Evolutionary conservation across 192 early-diverging fungal species (phyloP).

Genomic region (Spinellus fusiger): DNA sequence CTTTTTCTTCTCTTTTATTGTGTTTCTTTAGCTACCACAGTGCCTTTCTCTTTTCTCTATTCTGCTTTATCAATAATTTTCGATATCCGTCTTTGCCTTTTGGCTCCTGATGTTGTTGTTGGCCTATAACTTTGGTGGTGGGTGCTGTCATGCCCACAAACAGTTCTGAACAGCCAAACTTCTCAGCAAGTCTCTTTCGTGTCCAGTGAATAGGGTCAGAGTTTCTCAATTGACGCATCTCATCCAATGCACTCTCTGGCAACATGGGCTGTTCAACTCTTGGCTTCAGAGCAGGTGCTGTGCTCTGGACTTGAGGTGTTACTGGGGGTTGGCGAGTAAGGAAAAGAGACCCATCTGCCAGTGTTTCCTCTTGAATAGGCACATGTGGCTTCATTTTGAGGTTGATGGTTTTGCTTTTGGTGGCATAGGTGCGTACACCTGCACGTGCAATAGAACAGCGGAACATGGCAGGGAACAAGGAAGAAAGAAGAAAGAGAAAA

Average conservation of each 20-base stretch:
- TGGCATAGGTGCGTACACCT: slow-evolving; percentile 24
- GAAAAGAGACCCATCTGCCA: slow-evolving; percentile 16
- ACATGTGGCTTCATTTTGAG: slow-evolving; percentile 21
- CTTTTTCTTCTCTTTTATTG: too few relatives aligned
- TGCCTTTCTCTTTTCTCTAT: slow-evolving; percentile 26
- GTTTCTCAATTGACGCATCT: slow-evolving; percentile 27
- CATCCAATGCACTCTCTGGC: slow-evolving; percentile 22
- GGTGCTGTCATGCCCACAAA: slow-evolving; percentile 33
- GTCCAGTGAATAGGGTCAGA: slow-evolving; percentile 33
- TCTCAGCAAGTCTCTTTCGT: slow-evolving; percentile 27
- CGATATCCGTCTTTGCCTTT: slow-evolving; percentile 27
- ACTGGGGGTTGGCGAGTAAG: slow-evolving; percentile 24
- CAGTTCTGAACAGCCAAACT: slow-evolving; percentile 33
- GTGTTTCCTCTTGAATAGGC: slow-evolving; percentile 8
- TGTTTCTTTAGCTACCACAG: slow-evolving; percentile 29
- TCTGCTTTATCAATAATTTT: slow-evolving; percentile 21
- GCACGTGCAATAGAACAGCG: neutral
- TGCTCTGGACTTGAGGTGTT: slow-evolving; percentile 5
- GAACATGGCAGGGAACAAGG: neutral
- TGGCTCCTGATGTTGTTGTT: too few relatives aligned
- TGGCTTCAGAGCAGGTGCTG: slow-evolving; percentile 6
- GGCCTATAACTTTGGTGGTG: too few relatives aligned
- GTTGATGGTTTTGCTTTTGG: slow-evolving; percentile 32
- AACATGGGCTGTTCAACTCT: neutral
- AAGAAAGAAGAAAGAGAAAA: neutral